Evolutionary conservation across 2,329 filamentous ascomycete species (phyloP), one percentile per base, ranked within the genome.

Genomic region (Pseudocercospora fuligena): DNA sequence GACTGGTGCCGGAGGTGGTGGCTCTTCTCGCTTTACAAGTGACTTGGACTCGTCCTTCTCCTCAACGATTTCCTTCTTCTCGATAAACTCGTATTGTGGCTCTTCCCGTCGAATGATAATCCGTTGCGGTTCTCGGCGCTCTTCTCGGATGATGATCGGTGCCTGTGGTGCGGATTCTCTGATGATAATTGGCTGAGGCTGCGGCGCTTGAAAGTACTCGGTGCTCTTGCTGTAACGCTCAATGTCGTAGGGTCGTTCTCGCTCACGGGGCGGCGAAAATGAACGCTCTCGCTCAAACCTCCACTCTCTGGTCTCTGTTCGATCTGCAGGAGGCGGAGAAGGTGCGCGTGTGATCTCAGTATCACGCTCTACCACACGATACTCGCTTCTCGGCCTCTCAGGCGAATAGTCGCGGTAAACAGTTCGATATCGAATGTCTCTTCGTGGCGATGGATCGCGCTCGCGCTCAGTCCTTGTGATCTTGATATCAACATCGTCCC

Each of bases 21-120:
- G 73, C 62, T 75, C 74, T 70, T 80, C 79, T 31, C 77, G 79
- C 56, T 80, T 80, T 60, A 81, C 79, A 51, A 85, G 70, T 66
- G 75, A 74, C 51, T 79, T 79, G 46, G 81, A 79, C 64, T 86
- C 82, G 53, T 87, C 84, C 31, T 74, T 73, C 25, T 82, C 77
- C 68, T 88, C 86, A 7, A 59, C 60, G 21, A 83, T 78, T 68
- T 89, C 74, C 25, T 86, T 81, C 43, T 86, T 86, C 71, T 87
- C 86, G 66, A 89, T 81, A 62, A 89, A 79, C 66, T 89, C 86
- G 69, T 87, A 89, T 47, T 86, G 83, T 27, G 85, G 84, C 72
- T 81, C 82, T 78, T 87, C 82, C 66, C 83, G 81, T 70, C 86
- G 81, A 69, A 88, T 87, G 79, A 88, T 84, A 68, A 83, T 82